Conservation (phyloP, 331 rosid species). For the Stylosanthes scabra region DNA sequence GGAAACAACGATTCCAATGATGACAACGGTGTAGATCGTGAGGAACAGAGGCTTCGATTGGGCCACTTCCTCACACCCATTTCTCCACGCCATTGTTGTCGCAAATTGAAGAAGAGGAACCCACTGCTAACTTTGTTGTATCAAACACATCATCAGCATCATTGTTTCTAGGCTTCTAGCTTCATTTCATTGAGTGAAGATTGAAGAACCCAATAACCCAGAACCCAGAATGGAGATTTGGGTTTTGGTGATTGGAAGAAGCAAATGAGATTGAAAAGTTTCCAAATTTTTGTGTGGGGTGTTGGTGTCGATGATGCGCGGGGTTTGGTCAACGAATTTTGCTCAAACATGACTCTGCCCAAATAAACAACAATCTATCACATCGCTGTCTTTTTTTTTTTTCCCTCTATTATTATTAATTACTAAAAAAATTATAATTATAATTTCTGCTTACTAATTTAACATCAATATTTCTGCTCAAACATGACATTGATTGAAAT, state of each 20-base stretch:
- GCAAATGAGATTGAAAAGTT: neutral
- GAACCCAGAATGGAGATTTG: neutral
- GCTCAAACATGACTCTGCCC: neutral
- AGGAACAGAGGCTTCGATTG: conserved; percentile 76
- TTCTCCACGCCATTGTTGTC: conserved; percentile 61
- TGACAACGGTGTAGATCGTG: conserved; percentile 71
- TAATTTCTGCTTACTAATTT: too few relatives aligned
- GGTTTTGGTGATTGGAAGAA: neutral
- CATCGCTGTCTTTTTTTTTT: neutral
- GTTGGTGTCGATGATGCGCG: neutral
- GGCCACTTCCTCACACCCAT: conserved; percentile 59
- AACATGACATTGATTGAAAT: too few relatives aligned
- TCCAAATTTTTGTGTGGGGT: neutral
- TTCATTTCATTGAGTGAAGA: neutral
- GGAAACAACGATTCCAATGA: conserved; percentile 70
- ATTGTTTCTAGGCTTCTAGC: neutral
- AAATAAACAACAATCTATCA: neutral
- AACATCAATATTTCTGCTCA: too few relatives aligned
- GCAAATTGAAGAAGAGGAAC: conserved; percentile 2
- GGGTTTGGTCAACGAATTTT: neutral
- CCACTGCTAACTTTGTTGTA: neutral
- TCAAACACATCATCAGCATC: neutral
- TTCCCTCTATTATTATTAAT: neutral
- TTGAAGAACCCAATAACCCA: neutral
- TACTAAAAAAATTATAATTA: neutral